Percentiles rank a stretch among this genome's conserved stretches.
Conservation (phyloP, 805 yeast species). For the Saturnispora bothae region DNA sequence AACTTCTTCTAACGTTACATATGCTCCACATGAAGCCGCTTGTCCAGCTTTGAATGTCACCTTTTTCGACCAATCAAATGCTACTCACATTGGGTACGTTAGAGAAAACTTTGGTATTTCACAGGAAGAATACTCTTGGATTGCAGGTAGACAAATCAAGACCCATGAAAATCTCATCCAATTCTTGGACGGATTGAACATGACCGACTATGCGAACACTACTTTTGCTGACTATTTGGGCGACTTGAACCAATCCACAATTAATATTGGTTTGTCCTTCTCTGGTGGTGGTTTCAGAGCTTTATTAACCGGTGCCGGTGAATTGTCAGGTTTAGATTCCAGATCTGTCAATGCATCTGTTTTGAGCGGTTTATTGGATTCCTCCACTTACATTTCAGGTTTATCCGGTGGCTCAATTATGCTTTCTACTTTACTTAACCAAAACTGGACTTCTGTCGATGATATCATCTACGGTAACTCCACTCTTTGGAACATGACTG, state of each 20-base stretch:
- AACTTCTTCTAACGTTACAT: constrained; percentile 20
- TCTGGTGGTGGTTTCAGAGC: constrained; percentile 88
- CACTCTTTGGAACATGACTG: constrained; percentile 54
- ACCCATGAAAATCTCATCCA: constrained; percentile 33
- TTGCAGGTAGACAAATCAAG: constrained; percentile 33
- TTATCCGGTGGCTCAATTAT: constrained; percentile 76
- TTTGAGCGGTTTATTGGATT: constrained; percentile 52
- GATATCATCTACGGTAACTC: constrained; percentile 33
- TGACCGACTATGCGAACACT: constrained; percentile 35
- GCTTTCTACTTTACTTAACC: constrained; percentile 52
- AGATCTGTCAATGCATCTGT: constrained; percentile 38
- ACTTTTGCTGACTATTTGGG: constrained; percentile 29
- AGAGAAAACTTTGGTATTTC: constrained; percentile 41
- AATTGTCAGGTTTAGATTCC: constrained; percentile 65
- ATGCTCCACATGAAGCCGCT: constrained; percentile 41
- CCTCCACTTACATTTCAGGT: constrained; percentile 61
- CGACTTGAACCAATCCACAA: constrained; percentile 24
- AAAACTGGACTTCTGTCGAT: constrained; percentile 60
- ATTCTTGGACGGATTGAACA: constrained; percentile 35
- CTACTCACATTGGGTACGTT: constrained; percentile 13
- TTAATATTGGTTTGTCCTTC: constrained; percentile 47
- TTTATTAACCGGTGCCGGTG: constrained; percentile 75
- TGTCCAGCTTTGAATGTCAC: constrained; percentile 32
- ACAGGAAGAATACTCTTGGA: constrained; percentile 41
- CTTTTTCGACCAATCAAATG: not conserved